Evolutionary conservation across 257 asterid species (phyloP).

Genomic region (Penstemon eatonii): DNA sequence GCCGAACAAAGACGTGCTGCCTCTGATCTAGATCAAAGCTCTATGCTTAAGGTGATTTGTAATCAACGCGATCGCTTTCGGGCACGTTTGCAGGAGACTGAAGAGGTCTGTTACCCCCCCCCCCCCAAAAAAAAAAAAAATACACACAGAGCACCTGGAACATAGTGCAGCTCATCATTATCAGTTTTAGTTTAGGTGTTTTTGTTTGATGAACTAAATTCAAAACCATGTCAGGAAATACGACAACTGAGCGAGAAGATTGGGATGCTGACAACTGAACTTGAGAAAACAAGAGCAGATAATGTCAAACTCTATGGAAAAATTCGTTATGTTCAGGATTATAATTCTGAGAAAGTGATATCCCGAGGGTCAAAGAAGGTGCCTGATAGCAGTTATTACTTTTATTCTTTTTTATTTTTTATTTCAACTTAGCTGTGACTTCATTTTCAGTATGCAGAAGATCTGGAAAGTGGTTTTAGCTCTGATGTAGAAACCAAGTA

Average conservation of each 20-base stretch:
- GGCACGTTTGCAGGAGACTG: slow-evolving; percentile 93
- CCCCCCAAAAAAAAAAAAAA: no score
- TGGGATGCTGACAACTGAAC: slow-evolving; percentile 74
- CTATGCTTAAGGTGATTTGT: slow-evolving; percentile 99
- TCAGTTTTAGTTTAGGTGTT: slow-evolving; percentile 23
- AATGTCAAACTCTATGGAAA: slow-evolving; percentile 95
- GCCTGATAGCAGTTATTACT: slow-evolving; percentile 28
- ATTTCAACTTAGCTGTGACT: slow-evolving; percentile 25
- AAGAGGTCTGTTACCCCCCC: slow-evolving; percentile 59
- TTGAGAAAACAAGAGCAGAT: slow-evolving; percentile 94
- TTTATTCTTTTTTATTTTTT: slow-evolving; percentile 10
- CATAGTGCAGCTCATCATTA: slow-evolving; percentile 18
- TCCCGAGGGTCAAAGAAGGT: slow-evolving; percentile 99
- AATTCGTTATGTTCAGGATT: slow-evolving; percentile 98
- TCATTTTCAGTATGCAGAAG: slow-evolving; percentile 79
- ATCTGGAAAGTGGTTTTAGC: slow-evolving; percentile 89
- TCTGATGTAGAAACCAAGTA: slow-evolving; percentile 99
- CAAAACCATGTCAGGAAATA: slow-evolving; percentile 65
- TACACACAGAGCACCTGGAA: slow-evolving; percentile 1
- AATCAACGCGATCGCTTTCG: slow-evolving; percentile 97
- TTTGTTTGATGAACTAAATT: slow-evolving; percentile 23
- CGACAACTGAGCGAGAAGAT: slow-evolving; percentile 89
- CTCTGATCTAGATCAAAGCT: slow-evolving; percentile 84
- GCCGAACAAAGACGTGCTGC: slow-evolving; percentile 68
- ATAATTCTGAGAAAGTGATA: slow-evolving; percentile 89